Evolutionary conservation across 2,329 filamentous ascomycete species (phyloP).

Genomic region (Chrysosphaeria jannelii): DNA sequence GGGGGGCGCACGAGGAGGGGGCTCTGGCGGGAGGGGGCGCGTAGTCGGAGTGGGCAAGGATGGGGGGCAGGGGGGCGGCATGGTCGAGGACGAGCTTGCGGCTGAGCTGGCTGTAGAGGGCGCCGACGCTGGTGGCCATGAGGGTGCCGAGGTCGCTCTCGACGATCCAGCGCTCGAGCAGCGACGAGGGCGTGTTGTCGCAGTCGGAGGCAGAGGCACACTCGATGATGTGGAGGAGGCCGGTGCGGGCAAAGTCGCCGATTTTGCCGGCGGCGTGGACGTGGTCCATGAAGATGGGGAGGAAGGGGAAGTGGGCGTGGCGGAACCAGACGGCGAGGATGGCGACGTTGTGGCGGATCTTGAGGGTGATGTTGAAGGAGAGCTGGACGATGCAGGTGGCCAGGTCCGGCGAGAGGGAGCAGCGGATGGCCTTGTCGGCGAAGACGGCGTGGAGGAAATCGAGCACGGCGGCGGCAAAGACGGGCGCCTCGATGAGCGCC

Average conservation of each 20-base stretch:
- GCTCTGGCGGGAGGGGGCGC: conserved; percentile 38
- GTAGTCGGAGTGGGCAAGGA: conserved; percentile 75
- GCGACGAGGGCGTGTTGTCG: conserved; percentile 26
- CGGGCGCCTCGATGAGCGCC: conserved; percentile 62
- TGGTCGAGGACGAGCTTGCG: conserved; percentile 61
- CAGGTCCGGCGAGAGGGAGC: conserved; percentile 48
- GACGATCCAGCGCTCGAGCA: conserved; percentile 83
- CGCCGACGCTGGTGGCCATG: conserved; percentile 87
- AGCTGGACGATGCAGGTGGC: conserved; percentile 78
- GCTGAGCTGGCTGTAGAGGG: conserved; percentile 32
- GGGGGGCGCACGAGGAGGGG: conserved; percentile 39
- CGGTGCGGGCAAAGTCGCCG: conserved; percentile 85
- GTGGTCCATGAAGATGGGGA: conserved; percentile 86
- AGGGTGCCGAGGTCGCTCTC: conserved; percentile 87
- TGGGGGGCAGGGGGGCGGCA: conserved; percentile 43
- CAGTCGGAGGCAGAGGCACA: conserved; percentile 51
- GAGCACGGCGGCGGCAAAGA: conserved; percentile 67
- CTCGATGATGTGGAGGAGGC: conserved; percentile 84
- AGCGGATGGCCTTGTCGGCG: conserved; percentile 39
- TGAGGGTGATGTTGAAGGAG: conserved; percentile 84
- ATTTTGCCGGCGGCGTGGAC: conserved; percentile 87
- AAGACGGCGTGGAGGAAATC: conserved; percentile 58
- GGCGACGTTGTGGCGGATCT: conserved; percentile 67
- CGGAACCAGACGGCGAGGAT: conserved; percentile 88
- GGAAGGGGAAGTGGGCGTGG: conserved; percentile 78